phyloP scores from a whole-genome alignment of 331 rosid species.

The Acacia concinna region DNA sequence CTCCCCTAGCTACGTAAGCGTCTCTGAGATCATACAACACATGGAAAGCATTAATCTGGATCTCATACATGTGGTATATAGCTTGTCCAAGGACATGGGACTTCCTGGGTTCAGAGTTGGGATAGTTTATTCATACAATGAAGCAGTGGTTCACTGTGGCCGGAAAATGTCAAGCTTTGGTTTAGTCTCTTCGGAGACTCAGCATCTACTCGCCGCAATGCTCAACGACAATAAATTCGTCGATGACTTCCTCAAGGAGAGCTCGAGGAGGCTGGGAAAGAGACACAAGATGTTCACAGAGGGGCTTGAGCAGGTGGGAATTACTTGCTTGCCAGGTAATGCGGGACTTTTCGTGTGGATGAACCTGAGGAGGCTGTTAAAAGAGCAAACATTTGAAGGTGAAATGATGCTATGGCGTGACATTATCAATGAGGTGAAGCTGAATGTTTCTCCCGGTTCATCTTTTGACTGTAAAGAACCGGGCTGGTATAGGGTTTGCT shows the following conservation, averaged over 20 bases:
- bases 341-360: slow-evolving; percentile 88
- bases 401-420: slow-evolving; percentile 74
- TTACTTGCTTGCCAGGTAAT: slow-evolving; percentile 66
- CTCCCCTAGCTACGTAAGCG: slow-evolving; percentile 48
- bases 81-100: slow-evolving; percentile 92
- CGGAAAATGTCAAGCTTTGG: slow-evolving; percentile 92
- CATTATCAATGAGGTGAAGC: slow-evolving; percentile 73
- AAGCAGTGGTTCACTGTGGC: slow-evolving; percentile 52
- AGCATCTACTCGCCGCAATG: slow-evolving; percentile 59
- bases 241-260: slow-evolving; percentile 42
- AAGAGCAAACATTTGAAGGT: slow-evolving; percentile 58
- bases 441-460: slow-evolving; percentile 86
- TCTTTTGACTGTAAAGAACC: slow-evolving; percentile 74
- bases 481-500: slow-evolving; percentile 93
- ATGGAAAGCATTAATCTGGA: slow-evolving; percentile 50
- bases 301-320: slow-evolving; percentile 60
- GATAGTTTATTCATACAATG: slow-evolving; percentile 79
- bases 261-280: slow-evolving; percentile 48
- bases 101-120: slow-evolving; percentile 87
- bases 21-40: slow-evolving; percentile 58
- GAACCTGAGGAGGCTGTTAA: slow-evolving; percentile 58
- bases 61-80: slow-evolving; percentile 73
- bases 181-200: slow-evolving; percentile 74
- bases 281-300: slow-evolving; percentile 46
- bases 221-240: slow-evolving; percentile 61